These are phyloP conservation scores for Penicillium sumatraense DNA, from an alignment of 2,329 filamentous ascomycete species.

Conservation along the genomic window DNA sequence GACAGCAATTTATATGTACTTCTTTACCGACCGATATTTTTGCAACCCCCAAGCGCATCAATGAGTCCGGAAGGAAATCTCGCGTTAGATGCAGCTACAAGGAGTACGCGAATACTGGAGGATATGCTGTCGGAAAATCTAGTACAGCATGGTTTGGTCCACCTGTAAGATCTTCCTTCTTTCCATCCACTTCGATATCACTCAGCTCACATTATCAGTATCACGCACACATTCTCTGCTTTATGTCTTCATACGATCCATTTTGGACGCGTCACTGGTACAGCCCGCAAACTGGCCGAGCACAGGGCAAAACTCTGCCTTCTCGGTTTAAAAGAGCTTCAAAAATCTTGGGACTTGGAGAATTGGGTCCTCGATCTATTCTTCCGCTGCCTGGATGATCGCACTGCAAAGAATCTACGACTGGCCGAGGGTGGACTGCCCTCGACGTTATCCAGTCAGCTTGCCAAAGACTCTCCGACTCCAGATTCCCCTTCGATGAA, in stretches of 20 bases:
- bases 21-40: constrained; percentile 49
- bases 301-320: constrained; percentile 55
- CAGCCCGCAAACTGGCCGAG: constrained; percentile 51
- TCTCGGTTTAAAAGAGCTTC: constrained; percentile 53
- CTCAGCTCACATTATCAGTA: constrained; percentile 29
- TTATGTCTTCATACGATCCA: constrained; percentile 55
- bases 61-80: constrained; percentile 42
- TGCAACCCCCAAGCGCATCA: constrained; percentile 36
- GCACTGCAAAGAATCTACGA: constrained; percentile 47
- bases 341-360: constrained; percentile 55
- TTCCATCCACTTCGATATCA: background rate
- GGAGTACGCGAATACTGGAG: constrained; percentile 53
- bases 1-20: constrained; percentile 51
- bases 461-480: background rate
- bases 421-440: constrained; percentile 21
- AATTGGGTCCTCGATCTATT: constrained; percentile 56
- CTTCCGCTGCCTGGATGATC: constrained; percentile 53
- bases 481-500: constrained; percentile 4
- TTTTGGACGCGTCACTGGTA: constrained; percentile 42
- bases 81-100: constrained; percentile 52
- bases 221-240: constrained; percentile 55
- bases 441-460: background rate
- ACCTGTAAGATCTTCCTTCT: constrained; percentile 37
- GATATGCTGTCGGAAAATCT: constrained; percentile 52
- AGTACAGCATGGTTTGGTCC: constrained; percentile 51